Base-by-base conservation (phyloP, 2,329 filamentous ascomycete genomes). In the Aspergillus floridensis region DNA sequence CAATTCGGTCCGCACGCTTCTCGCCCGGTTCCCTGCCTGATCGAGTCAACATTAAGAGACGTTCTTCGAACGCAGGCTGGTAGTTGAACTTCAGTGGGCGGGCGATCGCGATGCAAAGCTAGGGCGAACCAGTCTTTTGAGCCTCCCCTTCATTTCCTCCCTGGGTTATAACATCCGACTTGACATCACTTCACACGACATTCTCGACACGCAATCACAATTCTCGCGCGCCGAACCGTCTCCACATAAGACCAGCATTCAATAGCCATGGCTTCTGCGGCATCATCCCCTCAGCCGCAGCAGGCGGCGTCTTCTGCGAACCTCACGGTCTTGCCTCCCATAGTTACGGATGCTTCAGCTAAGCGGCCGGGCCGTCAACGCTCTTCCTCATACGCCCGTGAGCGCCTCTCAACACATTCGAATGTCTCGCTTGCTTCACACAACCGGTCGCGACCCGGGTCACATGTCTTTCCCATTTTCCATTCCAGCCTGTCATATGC, bases 401-500 rank as follows among this genome's bases (percentile, higher is more conserved):
- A 91, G 72, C 86, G 92, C 58, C 81, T 96, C 69, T 96, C 92
- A 63, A 90, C 91, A 71, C 93, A 93, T 79, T 95, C 91, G 63
- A 87, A 83, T 68, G 80, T 86, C 60, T 93, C 91, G 16, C 82
- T 77, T 64, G 66, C 76, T 44, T 80, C 78, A 29, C 75, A 79
- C 51, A 79, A 77, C 52, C 85, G 88, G 63, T 96, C 92, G 64
- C 87, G 92, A 61, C 91, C 92, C 21, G 83, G 84, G 58, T 96
- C 92, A n/a, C 85, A 90, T 70, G 83, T 91, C 63, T 93, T 95
- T 71, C 90, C 92, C 16, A 81, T 89, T 69, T 95, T 92, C 76
- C 89, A 92, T 68, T 95, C 92, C 59, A 96, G 88, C 72, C 84
- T 97, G 19, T 77, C 90, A 6, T 97, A 97, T 75, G 88, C 92